Evolutionary conservation across 108 stramenopile genomes (phyloP), one percentile per base, ranked within the genome.

Genomic region (Skeletonema marinoi): DNA sequence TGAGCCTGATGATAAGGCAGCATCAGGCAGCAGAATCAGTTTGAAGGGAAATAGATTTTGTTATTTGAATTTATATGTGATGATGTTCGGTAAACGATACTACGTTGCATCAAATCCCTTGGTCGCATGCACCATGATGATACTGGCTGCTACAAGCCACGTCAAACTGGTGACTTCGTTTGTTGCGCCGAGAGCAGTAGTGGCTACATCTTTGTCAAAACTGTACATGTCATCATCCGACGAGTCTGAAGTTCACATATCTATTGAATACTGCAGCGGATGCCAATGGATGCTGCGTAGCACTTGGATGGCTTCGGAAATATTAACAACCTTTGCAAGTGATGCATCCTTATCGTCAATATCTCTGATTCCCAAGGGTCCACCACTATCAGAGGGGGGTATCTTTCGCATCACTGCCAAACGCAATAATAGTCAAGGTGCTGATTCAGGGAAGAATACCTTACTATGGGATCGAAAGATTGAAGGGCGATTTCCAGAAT

Each of bases 261-360:
- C 80, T 11, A 92, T 97, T 42, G 89, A 90, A 71, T 97, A 93
- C 70, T 95, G 93, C 68, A 86, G 90, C 13, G 92, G 92, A 10
- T 92, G 92, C 32, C 86, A 89, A 41, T 95, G 96, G 96, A 84
- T 92, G 87, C 59, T 92, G 6, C 88, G 91, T 29, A 59, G 86
- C 29, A 84, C 87, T 25, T 97, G 91, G 91, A 72, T 90, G 48
- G 92, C 93, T 9, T 87, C 91, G 25, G 96, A 96, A 77, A 65
- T 94, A 16, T 66, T 96, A n/a, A 89, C 86, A 32, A 92, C 91
- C 17, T 93, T 91, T 78, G 58, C 79, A 33, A 59, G 87, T 46
- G 89, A 90, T 54, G 0, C 60, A 3, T 58, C 56, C 39, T 68
- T 92, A 32, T 60, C 69, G 36, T 77, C 79, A 14, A 78, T 92